Base-by-base conservation (phyloP, 441 rosid species). In the Manihot esculenta region DNA sequence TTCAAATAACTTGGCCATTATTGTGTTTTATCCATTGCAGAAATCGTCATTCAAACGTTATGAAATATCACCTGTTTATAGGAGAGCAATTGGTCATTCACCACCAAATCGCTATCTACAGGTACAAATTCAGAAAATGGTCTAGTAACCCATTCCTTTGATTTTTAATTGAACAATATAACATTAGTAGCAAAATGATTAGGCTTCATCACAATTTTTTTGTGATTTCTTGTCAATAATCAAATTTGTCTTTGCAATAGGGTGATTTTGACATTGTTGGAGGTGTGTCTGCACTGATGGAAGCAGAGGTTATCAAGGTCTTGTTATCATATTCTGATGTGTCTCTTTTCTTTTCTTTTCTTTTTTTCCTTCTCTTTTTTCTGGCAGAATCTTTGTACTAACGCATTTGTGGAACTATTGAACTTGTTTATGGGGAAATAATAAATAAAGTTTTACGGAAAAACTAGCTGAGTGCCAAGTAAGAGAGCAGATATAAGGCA, bases 181-280 rank as follows among this genome's bases (percentile, higher is more conserved):
- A 21, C 12, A 54, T 35, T 67, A 7, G 10, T 60, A 7, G 33
- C 59, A 51, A 27, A 67, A 24, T 58, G 9, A 35, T 35, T 62
- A 10, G 38, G n/a, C 69, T 66, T 24, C 56, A 24, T 26, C 24
- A 10, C 21, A 24, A 48, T 47, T 51, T 63, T 59, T 45, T 61
- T 57, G 57, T 71, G 24, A 74, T 24, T 54, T 10, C 71, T 55
- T 72, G 41, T 70, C 63, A 33, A 13, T 65, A 62, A 12, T 66
- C 18, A 55, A 48, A 30, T 62, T 62, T 71, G 77, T 68, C 50
- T 73, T 78, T 56, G 74, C 62, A 72, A 85, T 67, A 94, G 98
- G 97, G 94, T 63, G 99, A 94, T 80, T 94, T 94, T 78, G 99
- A 94, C 83, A 83, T 94, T 77, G 69, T 94, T 73, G 97, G 98